A percentile compares a stretch with the other conserved stretches of the same genome.
These are phyloP conservation scores for Phialocephala sp. DNA, from an alignment of 2,329 filamentous ascomycete genomes.

Conservation along the genomic window DNA sequence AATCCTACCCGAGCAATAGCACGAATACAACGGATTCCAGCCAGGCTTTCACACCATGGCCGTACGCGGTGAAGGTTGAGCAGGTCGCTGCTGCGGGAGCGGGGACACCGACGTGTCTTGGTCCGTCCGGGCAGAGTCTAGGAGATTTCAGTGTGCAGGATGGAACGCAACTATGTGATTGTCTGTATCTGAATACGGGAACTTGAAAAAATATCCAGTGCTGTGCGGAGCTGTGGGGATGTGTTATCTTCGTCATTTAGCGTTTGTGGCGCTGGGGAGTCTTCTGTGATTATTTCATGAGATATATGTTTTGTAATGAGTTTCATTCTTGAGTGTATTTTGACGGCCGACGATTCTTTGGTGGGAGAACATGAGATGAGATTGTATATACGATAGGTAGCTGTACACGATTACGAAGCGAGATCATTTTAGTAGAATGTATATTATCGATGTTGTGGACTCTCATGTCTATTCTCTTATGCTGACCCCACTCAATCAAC, in stretches of 20 bases:
- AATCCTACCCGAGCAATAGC: constrained; percentile 47
- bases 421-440: too few relatives aligned
- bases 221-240: neutral
- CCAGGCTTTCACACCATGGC: constrained; percentile 54
- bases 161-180: constrained; percentile 31
- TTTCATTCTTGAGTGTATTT: neutral
- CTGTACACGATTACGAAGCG: neutral
- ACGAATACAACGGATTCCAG: constrained; percentile 39
- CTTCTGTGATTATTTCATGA: neutral
- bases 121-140: constrained; percentile 46
- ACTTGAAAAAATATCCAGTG: constrained; percentile 24
- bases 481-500: too few relatives aligned
- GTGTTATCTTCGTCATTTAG: neutral
- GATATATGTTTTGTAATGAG: neutral
- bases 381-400: neutral
- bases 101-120: constrained; percentile 60
- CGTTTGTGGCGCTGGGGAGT: neutral
- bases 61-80: constrained; percentile 61
- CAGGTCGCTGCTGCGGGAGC: constrained; percentile 55
- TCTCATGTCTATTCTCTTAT: too few relatives aligned
- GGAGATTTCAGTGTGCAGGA: constrained; percentile 45
- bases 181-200: constrained; percentile 39
- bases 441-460: too few relatives aligned
- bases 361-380: neutral
- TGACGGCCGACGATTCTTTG: neutral